Conservation (phyloP, 805 yeast genomes). For the Lipomyces yamanashiensis region DNA sequence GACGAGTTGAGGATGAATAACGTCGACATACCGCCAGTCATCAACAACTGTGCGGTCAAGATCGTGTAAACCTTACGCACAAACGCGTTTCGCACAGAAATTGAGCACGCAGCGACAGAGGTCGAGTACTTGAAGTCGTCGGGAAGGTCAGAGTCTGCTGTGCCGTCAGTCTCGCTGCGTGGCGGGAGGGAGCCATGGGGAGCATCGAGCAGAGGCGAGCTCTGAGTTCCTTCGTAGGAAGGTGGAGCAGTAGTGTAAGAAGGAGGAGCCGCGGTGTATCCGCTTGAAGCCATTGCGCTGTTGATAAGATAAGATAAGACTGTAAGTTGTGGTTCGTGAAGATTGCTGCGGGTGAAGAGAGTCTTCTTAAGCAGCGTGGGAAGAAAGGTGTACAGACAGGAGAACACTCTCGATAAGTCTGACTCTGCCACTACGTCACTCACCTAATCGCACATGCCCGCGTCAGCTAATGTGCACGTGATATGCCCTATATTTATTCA, state of each 20-base stretch:
- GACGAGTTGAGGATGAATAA: slow-evolving; percentile 53
- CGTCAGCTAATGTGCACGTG: slow-evolving; percentile 1
- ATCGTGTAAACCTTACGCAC: slow-evolving; percentile 79
- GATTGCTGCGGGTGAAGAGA: slow-evolving; percentile 1
- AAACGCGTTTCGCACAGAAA: slow-evolving; percentile 75
- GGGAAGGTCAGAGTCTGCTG: slow-evolving; percentile 32
- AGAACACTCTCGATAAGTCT: slow-evolving; percentile 9
- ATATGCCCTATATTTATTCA: not conserved
- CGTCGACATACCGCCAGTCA: slow-evolving; percentile 63
- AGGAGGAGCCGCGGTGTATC: slow-evolving; percentile 33
- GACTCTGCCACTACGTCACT: slow-evolving; percentile 2
- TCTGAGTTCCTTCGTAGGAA: slow-evolving; percentile 15
- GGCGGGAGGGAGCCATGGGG: slow-evolving; percentile 16
- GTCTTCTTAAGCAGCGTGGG: not conserved
- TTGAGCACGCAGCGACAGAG: slow-evolving; percentile 75
- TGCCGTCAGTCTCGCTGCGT: slow-evolving; percentile 17
- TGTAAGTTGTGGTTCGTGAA: not conserved
- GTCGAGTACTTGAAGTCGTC: slow-evolving; percentile 83
- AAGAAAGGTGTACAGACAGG: not conserved
- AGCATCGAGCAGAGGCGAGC: slow-evolving; percentile 26
- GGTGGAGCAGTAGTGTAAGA: slow-evolving; percentile 27
- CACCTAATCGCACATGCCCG: not conserved
- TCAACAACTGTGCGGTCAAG: slow-evolving; percentile 64
- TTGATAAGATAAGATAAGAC: no score
- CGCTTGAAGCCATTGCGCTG: slow-evolving; percentile 5